A percentile compares a stretch with the other conserved stretches of the same genome.
These are phyloP conservation scores for Mortierella sp. DNA, from an alignment of 371 early-diverging fungal genomes.

Conservation along the genomic window DNA sequence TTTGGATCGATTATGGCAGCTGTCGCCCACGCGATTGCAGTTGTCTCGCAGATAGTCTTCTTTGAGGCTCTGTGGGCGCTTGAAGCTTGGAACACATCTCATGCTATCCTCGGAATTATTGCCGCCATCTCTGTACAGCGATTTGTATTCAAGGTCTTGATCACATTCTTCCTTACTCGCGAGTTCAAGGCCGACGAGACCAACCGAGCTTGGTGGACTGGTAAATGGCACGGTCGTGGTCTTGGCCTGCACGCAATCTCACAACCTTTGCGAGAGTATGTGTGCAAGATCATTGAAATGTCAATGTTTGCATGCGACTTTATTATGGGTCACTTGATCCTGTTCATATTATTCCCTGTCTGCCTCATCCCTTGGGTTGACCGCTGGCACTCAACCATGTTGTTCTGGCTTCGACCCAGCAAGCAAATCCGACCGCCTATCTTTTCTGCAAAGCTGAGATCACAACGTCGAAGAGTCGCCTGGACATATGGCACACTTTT, in stretches of 20 bases:
- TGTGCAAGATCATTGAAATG: constrained; percentile 91
- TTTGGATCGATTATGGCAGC: constrained; percentile 83
- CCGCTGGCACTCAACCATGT: constrained; percentile 85
- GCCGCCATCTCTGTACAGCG: constrained; percentile 76
- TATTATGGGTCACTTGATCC: constrained; percentile 78
- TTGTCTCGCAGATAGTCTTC: constrained; percentile 69
- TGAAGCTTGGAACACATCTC: constrained; percentile 73
- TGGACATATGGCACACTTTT: constrained; percentile 80
- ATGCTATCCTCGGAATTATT: constrained; percentile 77
- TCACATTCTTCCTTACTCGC: constrained; percentile 79
- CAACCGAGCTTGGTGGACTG: constrained; percentile 93
- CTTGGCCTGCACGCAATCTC: constrained; percentile 79
- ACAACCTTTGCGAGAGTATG: constrained; percentile 82
- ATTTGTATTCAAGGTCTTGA: constrained; percentile 76
- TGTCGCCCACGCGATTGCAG: constrained; percentile 76
- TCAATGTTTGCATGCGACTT: constrained; percentile 87
- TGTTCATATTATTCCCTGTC: constrained; percentile 78
- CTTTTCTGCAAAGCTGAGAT: constrained; percentile 74
- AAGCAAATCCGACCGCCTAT: constrained; percentile 86
- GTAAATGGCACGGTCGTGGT: constrained; percentile 86
- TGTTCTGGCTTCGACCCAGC: constrained; percentile 88
- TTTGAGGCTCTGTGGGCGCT: constrained; percentile 78
- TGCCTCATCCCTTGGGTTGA: constrained; percentile 82
- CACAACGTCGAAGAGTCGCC: constrained; percentile 70
- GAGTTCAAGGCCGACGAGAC: constrained; percentile 87